Evolutionary conservation across 179 eudicot genomes (phyloP), one percentile per base, ranked within the genome.

Genomic region (Spergularia azorica): DNA sequence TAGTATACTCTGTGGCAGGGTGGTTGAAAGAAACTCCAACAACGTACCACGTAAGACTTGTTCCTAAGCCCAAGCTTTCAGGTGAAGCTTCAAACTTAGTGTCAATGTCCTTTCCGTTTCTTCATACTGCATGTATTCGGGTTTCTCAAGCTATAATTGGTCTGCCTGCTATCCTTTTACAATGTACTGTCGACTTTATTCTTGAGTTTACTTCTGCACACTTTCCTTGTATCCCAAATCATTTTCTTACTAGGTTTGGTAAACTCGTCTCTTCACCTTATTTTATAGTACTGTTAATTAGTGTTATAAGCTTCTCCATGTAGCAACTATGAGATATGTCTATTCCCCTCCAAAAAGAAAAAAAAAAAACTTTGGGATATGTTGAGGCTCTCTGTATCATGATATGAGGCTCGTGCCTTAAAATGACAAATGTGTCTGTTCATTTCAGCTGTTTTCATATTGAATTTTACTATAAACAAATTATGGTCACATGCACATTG

Each of bases 1-100:
- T 89, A 32, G 85, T 94, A 60, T 96, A 96, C 74, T 74, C 90
- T 79, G 63, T 91, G 74, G 88, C 97, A 32, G 99, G 99, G 69
- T 91, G 97, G 99, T 77, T 93, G 85, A 96, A 91, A 80, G 86
- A 79, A 65, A 71, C 77, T 78, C 92, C 97, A 71, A 82, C 89
- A 52, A 81, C 82, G 18, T 96, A 90, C 82, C 94, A 89, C 67
- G 71, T 88, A 57, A 87, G 83, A 82, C 99, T 96, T 78, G 97
- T 92, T 64, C 86, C 94, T 50, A 82, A 85, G 74, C 77, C 87
- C 60, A 91, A 89, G 80, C 98, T 96, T 83, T 80, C 87, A 90
- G 99, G 99, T 96, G 41, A 82, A 63, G 70, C 80, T 79, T 76
- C n/a, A 16, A 17, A 32, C 39, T 63, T 16, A 21, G 21, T 36